These are phyloP conservation scores for Meyerozyma sp. DNA, from an alignment of 1,139 yeast species.

Conservation along the genomic window DNA sequence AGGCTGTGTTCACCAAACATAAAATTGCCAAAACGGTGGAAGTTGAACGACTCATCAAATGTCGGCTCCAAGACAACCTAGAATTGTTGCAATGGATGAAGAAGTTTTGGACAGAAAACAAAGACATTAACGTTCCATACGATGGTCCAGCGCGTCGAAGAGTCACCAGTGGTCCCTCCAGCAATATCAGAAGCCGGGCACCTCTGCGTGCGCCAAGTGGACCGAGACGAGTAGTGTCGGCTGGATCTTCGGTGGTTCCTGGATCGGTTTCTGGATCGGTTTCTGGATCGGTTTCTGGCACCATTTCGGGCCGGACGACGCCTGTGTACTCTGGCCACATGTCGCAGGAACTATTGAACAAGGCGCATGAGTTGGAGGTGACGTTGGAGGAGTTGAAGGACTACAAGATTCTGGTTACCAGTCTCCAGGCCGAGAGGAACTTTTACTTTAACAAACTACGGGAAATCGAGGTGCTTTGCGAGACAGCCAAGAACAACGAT, in stretches of 20 bases:
- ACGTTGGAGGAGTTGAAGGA: constrained; percentile 49
- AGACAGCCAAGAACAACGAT: constrained; percentile 48
- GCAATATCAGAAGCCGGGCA: neutral
- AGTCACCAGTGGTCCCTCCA: constrained; percentile 6
- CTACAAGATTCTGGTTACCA: constrained; percentile 47
- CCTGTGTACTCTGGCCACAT: neutral
- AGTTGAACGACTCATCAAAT: constrained; percentile 76
- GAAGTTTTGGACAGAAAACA: constrained; percentile 72
- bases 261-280: constrained; percentile 3
- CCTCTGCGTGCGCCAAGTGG: constrained; percentile 3
- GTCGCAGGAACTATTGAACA: constrained; percentile 11
- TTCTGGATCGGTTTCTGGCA: constrained; percentile 1
- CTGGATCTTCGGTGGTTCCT: constrained; percentile 8
- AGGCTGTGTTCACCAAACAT: constrained; percentile 68
- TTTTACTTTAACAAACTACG: constrained; percentile 87
- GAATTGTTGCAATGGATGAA: constrained; percentile 93
- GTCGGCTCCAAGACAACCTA: constrained; percentile 88
- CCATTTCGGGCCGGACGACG: neutral
- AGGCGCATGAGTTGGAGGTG: constrained; percentile 27
- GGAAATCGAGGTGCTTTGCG: constrained; percentile 78
- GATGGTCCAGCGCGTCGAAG: constrained; percentile 48
- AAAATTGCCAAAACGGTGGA: constrained; percentile 70
- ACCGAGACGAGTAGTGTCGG: constrained; percentile 6
- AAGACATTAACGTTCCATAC: constrained; percentile 54
- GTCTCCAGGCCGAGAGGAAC: constrained; percentile 74